These are phyloP conservation scores for Curvularia sp. DNA, from an alignment of 2,329 filamentous ascomycete genomes.

Conservation along the genomic window DNA sequence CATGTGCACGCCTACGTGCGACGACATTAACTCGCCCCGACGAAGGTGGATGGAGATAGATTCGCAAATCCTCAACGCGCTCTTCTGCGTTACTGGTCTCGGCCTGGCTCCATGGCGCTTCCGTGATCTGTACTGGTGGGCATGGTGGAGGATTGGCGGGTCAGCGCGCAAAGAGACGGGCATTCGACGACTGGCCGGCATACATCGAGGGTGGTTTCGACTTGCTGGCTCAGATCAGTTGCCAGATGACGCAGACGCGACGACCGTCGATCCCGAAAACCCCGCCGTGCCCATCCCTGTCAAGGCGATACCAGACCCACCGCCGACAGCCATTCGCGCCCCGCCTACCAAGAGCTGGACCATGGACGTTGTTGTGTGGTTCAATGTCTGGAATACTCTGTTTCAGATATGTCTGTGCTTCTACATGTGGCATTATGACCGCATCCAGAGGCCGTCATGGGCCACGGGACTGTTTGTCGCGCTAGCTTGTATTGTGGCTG, in stretches of 20 bases:
- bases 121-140: conserved; percentile 76
- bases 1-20: conserved; percentile 75
- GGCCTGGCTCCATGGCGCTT: conserved; percentile 86
- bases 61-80: conserved; percentile 80
- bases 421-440: conserved; percentile 84
- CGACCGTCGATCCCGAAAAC: conserved; percentile 46
- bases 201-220: conserved; percentile 79
- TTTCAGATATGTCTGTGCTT: conserved; percentile 75
- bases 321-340: conserved; percentile 75
- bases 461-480: conserved; percentile 80
- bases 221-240: conserved; percentile 70
- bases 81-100: conserved; percentile 88
- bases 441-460: conserved; percentile 78
- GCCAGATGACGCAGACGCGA: conserved; percentile 34
- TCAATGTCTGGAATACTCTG: conserved; percentile 79
- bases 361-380: conserved; percentile 79
- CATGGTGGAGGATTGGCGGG: conserved; percentile 66
- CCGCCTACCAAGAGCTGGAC: conserved; percentile 74
- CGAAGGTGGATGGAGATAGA: conserved; percentile 85
- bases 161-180: conserved; percentile 57
- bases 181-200: conserved; percentile 73
- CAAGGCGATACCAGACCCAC: conserved; percentile 68
- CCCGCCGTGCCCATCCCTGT: conserved; percentile 68
- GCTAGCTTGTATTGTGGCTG: conserved; percentile 73
- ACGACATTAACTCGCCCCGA: conserved; percentile 77